Percentiles rank a stretch among this genome's conserved stretches.
phyloP scores from a whole-genome alignment of 2,329 filamentous ascomycete genomes.

The Fusarium udum region DNA sequence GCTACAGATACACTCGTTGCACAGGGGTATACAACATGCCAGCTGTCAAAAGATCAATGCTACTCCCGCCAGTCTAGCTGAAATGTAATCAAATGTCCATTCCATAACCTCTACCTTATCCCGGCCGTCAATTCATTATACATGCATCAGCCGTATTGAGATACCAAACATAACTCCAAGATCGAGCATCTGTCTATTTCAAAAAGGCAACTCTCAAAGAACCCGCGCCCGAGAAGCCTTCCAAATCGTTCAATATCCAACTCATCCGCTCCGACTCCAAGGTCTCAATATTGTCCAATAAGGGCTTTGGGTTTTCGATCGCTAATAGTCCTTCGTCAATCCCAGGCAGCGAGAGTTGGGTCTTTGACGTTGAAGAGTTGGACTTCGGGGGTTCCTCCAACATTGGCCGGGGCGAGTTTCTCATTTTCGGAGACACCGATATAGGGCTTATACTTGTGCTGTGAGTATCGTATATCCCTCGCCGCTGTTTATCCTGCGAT shows the following conservation, averaged over 20 bases:
- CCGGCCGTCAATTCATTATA: neutral
- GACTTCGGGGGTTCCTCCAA: neutral
- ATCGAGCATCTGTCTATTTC: neutral
- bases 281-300: constrained; percentile 1
- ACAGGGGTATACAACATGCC: neutral
- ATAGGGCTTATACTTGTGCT: constrained; percentile 16
- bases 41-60: neutral
- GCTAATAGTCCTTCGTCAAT: neutral
- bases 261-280: constrained; percentile 35
- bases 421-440: constrained; percentile 20
- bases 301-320: neutral
- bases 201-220: constrained; percentile 5
- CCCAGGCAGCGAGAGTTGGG: constrained; percentile 26
- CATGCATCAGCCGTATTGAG: neutral
- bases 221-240: constrained; percentile 38
- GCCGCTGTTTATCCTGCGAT: neutral
- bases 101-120: neutral
- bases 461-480: neutral
- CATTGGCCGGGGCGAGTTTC: constrained; percentile 2
- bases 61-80: neutral
- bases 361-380: neutral
- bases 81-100: neutral
- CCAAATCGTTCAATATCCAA: constrained; percentile 38
- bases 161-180: neutral
- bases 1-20: neutral